Conservation (phyloP, 306 rosid genomes). For the Pyrus pyrifolia region DNA sequence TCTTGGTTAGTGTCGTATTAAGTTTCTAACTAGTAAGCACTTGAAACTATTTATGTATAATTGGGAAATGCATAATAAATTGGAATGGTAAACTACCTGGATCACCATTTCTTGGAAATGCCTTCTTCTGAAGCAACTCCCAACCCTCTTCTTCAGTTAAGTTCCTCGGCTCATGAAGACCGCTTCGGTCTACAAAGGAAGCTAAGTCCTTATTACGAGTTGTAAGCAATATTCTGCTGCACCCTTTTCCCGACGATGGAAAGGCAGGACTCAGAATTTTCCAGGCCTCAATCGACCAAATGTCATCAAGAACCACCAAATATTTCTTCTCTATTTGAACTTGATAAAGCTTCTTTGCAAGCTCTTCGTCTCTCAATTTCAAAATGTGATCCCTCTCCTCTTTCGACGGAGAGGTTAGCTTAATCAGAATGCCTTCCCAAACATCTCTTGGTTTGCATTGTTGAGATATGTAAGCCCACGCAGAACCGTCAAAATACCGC, state of each 20-base stretch:
- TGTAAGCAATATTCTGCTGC: slow-evolving; percentile 11
- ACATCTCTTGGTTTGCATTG: not conserved
- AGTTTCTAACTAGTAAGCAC: too few species aligned
- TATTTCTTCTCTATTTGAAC: not conserved
- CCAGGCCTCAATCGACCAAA: not conserved
- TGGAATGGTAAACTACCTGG: not conserved
- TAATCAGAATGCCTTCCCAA: not conserved
- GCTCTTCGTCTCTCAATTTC: not conserved
- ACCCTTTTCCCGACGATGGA: not conserved
- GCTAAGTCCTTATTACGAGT: not conserved
- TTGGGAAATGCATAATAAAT: too few species aligned
- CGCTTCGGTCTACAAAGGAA: not conserved
- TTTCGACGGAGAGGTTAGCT: not conserved
- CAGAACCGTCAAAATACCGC: not conserved
- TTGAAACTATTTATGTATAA: too few species aligned
- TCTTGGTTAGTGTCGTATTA: too few species aligned
- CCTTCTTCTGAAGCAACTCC: slow-evolving; percentile 9
- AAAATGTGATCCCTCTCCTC: slow-evolving; percentile 8
- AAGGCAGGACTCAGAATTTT: not conserved
- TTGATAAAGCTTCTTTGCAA: not conserved
- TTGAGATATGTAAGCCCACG: not conserved
- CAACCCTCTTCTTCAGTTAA: not conserved
- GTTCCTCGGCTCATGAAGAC: not conserved
- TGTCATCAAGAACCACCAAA: slow-evolving; percentile 1
- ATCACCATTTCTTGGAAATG: not conserved